These are phyloP conservation scores for Nannochloris sp. DNA, from an alignment of 139 green algal genomes.

Conservation along the genomic window DNA sequence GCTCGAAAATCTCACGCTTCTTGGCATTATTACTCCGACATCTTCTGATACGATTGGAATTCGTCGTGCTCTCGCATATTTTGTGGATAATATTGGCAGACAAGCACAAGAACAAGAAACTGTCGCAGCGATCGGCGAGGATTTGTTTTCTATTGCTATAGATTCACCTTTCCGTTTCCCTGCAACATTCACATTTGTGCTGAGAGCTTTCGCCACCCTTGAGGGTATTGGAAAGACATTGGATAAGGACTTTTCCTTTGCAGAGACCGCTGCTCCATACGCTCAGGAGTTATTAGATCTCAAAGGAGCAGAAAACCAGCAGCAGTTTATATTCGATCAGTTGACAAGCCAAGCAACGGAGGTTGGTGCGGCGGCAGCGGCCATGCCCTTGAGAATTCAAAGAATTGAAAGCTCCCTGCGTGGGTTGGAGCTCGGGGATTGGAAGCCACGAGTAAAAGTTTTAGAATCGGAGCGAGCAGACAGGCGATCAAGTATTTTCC, in stretches of 20 bases:
- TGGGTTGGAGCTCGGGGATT: constrained; percentile 52
- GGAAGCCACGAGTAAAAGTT: constrained; percentile 63
- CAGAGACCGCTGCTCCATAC: constrained; percentile 53
- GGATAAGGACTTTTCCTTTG: constrained; percentile 64
- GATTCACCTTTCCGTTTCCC: constrained; percentile 83
- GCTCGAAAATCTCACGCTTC: constrained; percentile 45
- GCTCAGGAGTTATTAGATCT: constrained; percentile 53
- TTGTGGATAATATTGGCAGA: constrained; percentile 52
- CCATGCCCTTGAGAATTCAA: constrained; percentile 57
- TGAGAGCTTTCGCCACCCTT: constrained; percentile 75
- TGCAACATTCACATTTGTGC: constrained; percentile 82
- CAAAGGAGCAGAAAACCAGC: constrained; percentile 24
- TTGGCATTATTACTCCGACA: constrained; percentile 62
- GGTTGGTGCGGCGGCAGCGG: constrained; percentile 44
- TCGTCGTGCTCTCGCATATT: constrained; percentile 59
- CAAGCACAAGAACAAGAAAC: constrained; percentile 68
- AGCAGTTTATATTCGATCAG: constrained; percentile 45
- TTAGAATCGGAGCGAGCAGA: constrained; percentile 65
- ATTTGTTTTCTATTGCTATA: constrained; percentile 74
- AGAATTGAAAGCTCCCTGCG: constrained; percentile 48
- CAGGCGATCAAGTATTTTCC: constrained; percentile 40
- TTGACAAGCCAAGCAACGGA: constrained; percentile 58
- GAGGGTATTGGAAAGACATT: constrained; percentile 70
- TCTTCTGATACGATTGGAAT: constrained; percentile 46
- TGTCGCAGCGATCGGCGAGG: constrained; percentile 65